Conservation (phyloP, 805 yeast genomes). For the Candida coleopterorum region DNA sequence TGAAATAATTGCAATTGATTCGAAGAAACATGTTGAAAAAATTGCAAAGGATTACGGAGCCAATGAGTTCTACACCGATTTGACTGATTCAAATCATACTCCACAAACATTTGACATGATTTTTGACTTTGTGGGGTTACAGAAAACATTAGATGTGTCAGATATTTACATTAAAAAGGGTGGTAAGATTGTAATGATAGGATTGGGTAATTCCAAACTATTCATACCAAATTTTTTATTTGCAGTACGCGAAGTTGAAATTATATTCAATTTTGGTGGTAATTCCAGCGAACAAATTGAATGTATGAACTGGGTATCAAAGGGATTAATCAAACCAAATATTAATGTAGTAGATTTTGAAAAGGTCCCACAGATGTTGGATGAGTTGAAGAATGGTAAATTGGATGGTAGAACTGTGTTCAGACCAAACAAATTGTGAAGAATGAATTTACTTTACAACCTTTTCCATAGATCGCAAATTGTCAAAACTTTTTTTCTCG, state of each 20-base stretch:
- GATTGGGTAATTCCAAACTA: conserved; percentile 34
- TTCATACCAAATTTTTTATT: conserved; percentile 27
- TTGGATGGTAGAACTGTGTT: conserved; percentile 42
- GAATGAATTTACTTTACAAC: too few relatives aligned
- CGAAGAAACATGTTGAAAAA: conserved; percentile 20
- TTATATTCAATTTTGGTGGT: conserved; percentile 42
- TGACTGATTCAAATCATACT: conserved; percentile 20
- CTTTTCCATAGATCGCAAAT: conserved; percentile 6
- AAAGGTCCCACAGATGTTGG: conserved; percentile 31
- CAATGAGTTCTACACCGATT: conserved; percentile 33
- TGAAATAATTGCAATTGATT: conserved; percentile 30
- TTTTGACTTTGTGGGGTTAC: conserved; percentile 37
- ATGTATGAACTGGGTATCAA: conserved; percentile 36
- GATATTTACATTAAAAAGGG: conserved; percentile 25
- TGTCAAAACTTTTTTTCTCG: neutral
- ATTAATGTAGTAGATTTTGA: conserved; percentile 24
- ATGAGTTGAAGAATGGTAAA: conserved; percentile 32
- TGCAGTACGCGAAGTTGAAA: conserved; percentile 37
- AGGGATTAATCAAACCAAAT: conserved; percentile 37
- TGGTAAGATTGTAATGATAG: conserved; percentile 41
- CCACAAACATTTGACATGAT: conserved; percentile 34
- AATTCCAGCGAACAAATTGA: conserved; percentile 39
- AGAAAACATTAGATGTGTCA: conserved; percentile 22
- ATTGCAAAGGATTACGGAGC: conserved; percentile 37
- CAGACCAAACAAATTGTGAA: conserved; percentile 15